Conservation (phyloP, 352 stramenopile species). For the Phytophthora pseudosyringae region DNA sequence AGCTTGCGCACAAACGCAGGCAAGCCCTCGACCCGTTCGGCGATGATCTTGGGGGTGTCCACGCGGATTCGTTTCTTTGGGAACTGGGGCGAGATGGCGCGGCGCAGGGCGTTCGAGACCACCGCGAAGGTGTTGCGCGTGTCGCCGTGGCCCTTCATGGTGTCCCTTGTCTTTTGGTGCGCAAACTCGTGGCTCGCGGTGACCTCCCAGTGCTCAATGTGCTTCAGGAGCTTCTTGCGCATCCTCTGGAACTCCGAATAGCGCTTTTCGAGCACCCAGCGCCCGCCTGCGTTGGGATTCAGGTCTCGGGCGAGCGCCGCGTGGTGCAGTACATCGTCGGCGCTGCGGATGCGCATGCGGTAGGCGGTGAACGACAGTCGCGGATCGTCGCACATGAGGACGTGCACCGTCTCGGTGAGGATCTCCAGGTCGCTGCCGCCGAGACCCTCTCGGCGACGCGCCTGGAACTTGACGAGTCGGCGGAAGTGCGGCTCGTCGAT, state of each 20-base stretch:
- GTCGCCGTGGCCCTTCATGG: slow-evolving; percentile 12
- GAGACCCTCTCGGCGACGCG: slow-evolving; percentile 47
- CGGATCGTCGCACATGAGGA: slow-evolving; percentile 33
- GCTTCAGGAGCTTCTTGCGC: slow-evolving; percentile 42
- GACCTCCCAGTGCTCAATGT: slow-evolving; percentile 50
- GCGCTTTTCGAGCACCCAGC: slow-evolving; percentile 62
- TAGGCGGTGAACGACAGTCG: slow-evolving; percentile 58
- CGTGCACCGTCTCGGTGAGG: slow-evolving; percentile 32
- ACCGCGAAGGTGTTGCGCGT: slow-evolving; percentile 43
- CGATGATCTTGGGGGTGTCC: slow-evolving; percentile 53
- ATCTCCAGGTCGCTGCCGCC: slow-evolving; percentile 56
- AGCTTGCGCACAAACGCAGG: slow-evolving; percentile 56
- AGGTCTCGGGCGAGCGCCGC: slow-evolving; percentile 22
- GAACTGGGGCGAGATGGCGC: slow-evolving; percentile 47
- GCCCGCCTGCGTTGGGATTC: slow-evolving; percentile 18
- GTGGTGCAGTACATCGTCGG: slow-evolving; percentile 35
- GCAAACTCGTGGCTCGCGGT: slow-evolving; percentile 26
- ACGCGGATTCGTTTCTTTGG: slow-evolving; percentile 54
- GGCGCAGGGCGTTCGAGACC: slow-evolving; percentile 54
- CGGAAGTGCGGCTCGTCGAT: slow-evolving; percentile 47
- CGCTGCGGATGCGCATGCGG: slow-evolving; percentile 55
- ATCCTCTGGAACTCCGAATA: slow-evolving; percentile 68
- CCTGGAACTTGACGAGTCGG: slow-evolving; percentile 64
- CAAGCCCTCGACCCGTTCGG: slow-evolving; percentile 44
- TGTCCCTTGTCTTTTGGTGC: slow-evolving; percentile 10